Percentiles rank a stretch among this genome's conserved stretches.
phyloP scores from a whole-genome alignment of 129 eudicot species.

The Flaveria linearis region DNA sequence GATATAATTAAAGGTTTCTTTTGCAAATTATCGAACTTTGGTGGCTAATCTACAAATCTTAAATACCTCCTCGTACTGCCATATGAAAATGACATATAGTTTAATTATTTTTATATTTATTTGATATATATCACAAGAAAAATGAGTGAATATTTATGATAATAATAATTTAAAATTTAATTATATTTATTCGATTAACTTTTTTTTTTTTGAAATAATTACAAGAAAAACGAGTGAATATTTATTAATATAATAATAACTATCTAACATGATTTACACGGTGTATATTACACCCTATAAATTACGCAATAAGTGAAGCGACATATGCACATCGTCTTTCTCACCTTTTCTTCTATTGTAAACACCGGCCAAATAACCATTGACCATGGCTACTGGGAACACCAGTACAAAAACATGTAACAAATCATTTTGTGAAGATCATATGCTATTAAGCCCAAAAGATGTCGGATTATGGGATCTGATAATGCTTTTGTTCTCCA shows the following conservation, averaged over 20 bases:
- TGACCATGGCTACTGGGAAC: slow-evolving; percentile 29
- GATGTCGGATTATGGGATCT: slow-evolving; percentile 47
- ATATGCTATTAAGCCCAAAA: slow-evolving; percentile 54
- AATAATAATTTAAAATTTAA: too few species aligned
- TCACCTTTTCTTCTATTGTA: background rate
- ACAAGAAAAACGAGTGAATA: background rate
- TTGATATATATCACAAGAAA: too few species aligned
- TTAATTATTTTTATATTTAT: too few species aligned
- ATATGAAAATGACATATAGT: too few species aligned
- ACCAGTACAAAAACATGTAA: slow-evolving; percentile 30
- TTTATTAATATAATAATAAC: background rate
- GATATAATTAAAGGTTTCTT: too few species aligned
- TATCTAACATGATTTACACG: background rate
- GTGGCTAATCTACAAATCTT: too few species aligned
- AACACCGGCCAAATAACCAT: background rate
- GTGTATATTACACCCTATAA: slow-evolving; percentile 25
- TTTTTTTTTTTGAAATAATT: too few species aligned
- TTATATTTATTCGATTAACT: too few species aligned
- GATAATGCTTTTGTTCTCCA: slow-evolving; percentile 38
- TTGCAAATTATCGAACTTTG: too few species aligned
- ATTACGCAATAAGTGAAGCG: background rate
- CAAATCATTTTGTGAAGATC: slow-evolving; percentile 46
- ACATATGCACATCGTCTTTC: slow-evolving; percentile 10
- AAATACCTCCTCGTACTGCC: too few species aligned
- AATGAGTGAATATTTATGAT: too few species aligned